phyloP scores from a whole-genome alignment of 306 rosid species.

The Dalbergia oliveri region DNA sequence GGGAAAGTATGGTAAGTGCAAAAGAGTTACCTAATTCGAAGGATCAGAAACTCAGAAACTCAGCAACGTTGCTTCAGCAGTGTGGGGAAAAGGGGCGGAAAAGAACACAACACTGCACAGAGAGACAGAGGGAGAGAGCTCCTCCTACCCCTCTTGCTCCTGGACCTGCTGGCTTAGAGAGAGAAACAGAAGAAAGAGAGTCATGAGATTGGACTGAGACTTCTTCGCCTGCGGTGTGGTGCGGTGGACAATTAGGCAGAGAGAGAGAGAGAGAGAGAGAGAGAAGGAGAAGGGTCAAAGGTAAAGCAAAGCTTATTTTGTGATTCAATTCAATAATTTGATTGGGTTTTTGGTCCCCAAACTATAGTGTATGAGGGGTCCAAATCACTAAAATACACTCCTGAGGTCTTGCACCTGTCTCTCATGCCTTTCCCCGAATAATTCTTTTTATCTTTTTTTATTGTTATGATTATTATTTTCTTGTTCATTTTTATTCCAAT shows the following conservation, averaged over 20 bases:
- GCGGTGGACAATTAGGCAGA: conserved; percentile 59
- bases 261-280: conserved; percentile 46
- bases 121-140: conserved; percentile 31
- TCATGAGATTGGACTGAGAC: conserved; percentile 15
- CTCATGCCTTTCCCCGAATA: conserved; percentile 48
- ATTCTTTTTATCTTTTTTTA: background rate
- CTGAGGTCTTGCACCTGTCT: conserved; percentile 60
- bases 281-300: conserved; percentile 59
- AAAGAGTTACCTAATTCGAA: conserved; percentile 66
- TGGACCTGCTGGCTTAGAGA: conserved; percentile 24
- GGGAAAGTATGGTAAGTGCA: conserved; percentile 57
- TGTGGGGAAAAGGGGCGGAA: conserved; percentile 42
- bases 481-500: no score
- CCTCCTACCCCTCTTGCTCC: background rate
- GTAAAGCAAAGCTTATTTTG: conserved; percentile 49
- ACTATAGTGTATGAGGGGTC: conserved; percentile 52
- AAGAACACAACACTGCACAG: conserved; percentile 37
- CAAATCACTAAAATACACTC: conserved; percentile 61
- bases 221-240: conserved; percentile 51
- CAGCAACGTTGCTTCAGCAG: conserved; percentile 59
- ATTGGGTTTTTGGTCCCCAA: conserved; percentile 61
- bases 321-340: conserved; percentile 55
- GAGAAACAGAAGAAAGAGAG: conserved; percentile 43
- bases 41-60: conserved; percentile 62
- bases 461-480: background rate